phyloP scores from a whole-genome alignment of 2,329 filamentous ascomycete species.

The Sclerotinia subarctica region DNA sequence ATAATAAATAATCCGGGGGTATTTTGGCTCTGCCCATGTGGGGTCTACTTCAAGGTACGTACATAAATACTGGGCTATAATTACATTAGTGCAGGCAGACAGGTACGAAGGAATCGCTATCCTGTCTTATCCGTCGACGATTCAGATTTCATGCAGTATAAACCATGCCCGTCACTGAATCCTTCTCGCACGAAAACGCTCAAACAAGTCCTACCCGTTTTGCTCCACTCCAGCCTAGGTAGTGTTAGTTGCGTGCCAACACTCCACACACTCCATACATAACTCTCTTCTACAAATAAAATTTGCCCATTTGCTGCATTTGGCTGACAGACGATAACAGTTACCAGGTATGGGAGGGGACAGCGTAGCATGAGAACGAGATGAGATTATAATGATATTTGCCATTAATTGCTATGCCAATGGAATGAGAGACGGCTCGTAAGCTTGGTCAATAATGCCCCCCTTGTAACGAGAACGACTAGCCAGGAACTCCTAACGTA shows the following conservation, averaged over 20 bases:
- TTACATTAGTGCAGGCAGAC: neutral
- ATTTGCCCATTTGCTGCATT: neutral
- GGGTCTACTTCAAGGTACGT: neutral
- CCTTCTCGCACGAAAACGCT: conserved; percentile 10
- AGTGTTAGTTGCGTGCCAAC: neutral
- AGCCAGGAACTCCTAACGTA: conserved; percentile 19
- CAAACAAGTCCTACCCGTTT: neutral
- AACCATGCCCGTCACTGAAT: conserved; percentile 7
- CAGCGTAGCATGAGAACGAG: neutral
- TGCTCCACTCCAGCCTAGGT: neutral
- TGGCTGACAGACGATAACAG: neutral
- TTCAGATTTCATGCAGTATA: conserved; percentile 16
- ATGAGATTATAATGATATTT: conserved; percentile 7
- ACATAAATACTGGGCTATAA: neutral
- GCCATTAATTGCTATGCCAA: conserved; percentile 15
- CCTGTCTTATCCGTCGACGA: neutral
- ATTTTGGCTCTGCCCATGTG: neutral
- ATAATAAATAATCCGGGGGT: neutral
- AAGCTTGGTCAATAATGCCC: conserved; percentile 16
- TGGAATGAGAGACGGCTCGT: conserved; percentile 16
- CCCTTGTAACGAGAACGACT: conserved; percentile 11
- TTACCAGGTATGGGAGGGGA: neutral
- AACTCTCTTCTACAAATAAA: neutral
- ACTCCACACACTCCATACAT: neutral
- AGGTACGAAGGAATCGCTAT: neutral